Percentiles rank a stretch among this genome's conserved stretches.
phyloP scores from a whole-genome alignment of 371 early-diverging fungal species.

The Thermomucor indicae-seudaticae region DNA sequence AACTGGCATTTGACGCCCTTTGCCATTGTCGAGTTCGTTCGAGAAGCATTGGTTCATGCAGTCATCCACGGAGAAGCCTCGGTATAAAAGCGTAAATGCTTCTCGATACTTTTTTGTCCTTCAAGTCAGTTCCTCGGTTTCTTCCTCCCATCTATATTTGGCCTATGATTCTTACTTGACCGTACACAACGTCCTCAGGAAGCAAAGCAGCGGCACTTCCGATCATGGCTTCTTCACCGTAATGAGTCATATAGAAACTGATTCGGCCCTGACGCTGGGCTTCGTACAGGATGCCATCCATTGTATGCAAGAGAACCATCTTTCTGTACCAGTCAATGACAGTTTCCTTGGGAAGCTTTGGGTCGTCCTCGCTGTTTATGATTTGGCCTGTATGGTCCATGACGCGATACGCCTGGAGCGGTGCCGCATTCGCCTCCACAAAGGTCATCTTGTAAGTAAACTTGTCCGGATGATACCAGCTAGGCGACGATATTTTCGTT shows the following conservation, averaged over 20 bases:
- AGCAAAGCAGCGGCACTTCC: conserved; percentile 89
- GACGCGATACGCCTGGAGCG: conserved; percentile 89
- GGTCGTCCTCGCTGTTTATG: conserved; percentile 68
- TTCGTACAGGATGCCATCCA: conserved; percentile 94
- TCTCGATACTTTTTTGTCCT: conserved; percentile 83
- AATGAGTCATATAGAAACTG: conserved; percentile 97
- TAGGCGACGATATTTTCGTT: conserved; percentile 1
- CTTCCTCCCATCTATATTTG: no score
- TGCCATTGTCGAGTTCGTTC: conserved; percentile 85
- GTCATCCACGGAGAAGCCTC: conserved; percentile 90
- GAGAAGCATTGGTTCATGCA: conserved; percentile 96
- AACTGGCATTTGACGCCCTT: conserved; percentile 98
- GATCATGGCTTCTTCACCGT: conserved; percentile 96
- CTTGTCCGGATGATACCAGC: conserved; percentile 16
- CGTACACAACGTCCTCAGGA: conserved; percentile 84
- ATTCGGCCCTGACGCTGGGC: conserved; percentile 98
- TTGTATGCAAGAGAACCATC: conserved; percentile 85
- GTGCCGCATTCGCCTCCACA: conserved; percentile 49
- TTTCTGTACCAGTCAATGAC: conserved; percentile 77
- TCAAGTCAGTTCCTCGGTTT: no score
- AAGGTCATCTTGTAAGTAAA: conserved; percentile 35
- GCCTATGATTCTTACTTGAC: no score
- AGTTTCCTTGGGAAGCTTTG: conserved; percentile 71
- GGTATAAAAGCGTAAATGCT: conserved; percentile 87
- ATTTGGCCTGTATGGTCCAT: conserved; percentile 88